Percentiles rank a stretch among this genome's conserved stretches.
Evolutionary conservation across 371 early-diverging fungal species (phyloP).

Genomic region (Massospora cicadina): DNA sequence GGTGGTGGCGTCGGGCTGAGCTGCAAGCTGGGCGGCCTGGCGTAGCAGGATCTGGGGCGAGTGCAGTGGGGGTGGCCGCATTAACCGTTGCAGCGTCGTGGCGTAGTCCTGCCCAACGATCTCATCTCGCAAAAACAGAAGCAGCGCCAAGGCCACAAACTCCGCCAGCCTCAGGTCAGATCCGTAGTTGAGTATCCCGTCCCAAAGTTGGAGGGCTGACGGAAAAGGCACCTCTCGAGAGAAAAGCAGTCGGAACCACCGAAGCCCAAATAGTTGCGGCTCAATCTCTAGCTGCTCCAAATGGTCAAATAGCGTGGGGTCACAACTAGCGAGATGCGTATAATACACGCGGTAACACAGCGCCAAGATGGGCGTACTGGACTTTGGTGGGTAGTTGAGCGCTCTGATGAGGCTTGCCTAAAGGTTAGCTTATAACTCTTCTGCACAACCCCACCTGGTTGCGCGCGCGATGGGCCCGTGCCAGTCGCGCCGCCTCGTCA

Average conservation of each 20-base stretch:
- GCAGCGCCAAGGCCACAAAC: slow-evolving; percentile 57
- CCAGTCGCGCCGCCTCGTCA: slow-evolving; percentile 12
- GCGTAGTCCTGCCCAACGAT: slow-evolving; percentile 49
- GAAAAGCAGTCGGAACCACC: slow-evolving; percentile 86
- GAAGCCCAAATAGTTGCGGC: slow-evolving; percentile 85
- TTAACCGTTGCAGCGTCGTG: slow-evolving; percentile 47
- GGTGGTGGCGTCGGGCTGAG: not conserved
- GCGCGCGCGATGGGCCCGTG: slow-evolving; percentile 5
- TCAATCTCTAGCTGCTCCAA: slow-evolving; percentile 58
- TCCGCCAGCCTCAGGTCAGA: slow-evolving; percentile 51
- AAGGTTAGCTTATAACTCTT: not conserved
- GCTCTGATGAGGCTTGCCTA: not conserved
- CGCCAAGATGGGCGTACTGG: slow-evolving; percentile 37
- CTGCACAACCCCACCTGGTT: not conserved
- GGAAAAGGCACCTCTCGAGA: slow-evolving; percentile 67
- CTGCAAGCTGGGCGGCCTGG: not conserved
- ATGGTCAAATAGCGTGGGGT: slow-evolving; percentile 47
- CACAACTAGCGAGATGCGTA: slow-evolving; percentile 42
- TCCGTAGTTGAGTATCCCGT: slow-evolving; percentile 54
- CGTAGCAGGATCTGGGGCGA: not conserved
- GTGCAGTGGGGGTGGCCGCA: slow-evolving; percentile 41
- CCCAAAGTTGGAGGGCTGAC: slow-evolving; percentile 66
- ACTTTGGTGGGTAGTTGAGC: not conserved
- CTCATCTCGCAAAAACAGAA: slow-evolving; percentile 53
- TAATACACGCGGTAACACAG: slow-evolving; percentile 51